Evolutionary conservation across 1,284 basidiomycete species (phyloP), one percentile per base, ranked within the genome.

Genomic region (Mycena sp.): DNA sequence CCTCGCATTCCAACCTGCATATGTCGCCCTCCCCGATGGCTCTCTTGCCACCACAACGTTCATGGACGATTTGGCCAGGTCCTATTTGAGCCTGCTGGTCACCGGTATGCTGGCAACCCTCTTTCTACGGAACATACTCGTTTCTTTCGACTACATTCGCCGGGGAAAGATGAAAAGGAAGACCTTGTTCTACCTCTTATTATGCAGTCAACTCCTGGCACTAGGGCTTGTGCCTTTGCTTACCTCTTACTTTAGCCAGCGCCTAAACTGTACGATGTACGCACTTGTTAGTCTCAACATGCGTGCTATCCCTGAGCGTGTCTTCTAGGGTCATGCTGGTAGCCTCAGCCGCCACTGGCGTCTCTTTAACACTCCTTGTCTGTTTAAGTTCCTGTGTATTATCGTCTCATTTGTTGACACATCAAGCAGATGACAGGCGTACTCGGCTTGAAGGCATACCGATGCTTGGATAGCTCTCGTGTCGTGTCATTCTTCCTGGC

Each of bases 391-490:
- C 51, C 51, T 9, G 38, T 29, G n/a, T 48, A 23, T 58, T 30
- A 35, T 41, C 40, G 51, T 58, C 19, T 64, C 44, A 45, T 56
- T 26, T 30, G 32, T 19, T 55, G 26, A 55, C 32, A 3, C 16
- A 65, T 44, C 29, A 6, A 30, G 21, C 16, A 90, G 88, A 81
- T 89, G 48, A 83, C 87, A 9, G 87, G 87, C 30, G 85, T 90
- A 41, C 76, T 89, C 43, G 88, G 88, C 6, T 76, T 86, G 67
- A 91, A 91, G 72, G 87, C 86, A 6, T 91, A 89, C 69, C 84
- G 83, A 67, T 89, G 87, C 69, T 76, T 89, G 63, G 82, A 85
- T 69, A 83, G 85, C 64, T 83, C 85, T n/a, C 79, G 80, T 26
- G 67, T 85, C 60, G 83, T 90, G 40, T 76, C 85, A 19, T 68